phyloP scores from a whole-genome alignment of 495 filamentous ascomycete genomes.

The Parmelia sp. region DNA sequence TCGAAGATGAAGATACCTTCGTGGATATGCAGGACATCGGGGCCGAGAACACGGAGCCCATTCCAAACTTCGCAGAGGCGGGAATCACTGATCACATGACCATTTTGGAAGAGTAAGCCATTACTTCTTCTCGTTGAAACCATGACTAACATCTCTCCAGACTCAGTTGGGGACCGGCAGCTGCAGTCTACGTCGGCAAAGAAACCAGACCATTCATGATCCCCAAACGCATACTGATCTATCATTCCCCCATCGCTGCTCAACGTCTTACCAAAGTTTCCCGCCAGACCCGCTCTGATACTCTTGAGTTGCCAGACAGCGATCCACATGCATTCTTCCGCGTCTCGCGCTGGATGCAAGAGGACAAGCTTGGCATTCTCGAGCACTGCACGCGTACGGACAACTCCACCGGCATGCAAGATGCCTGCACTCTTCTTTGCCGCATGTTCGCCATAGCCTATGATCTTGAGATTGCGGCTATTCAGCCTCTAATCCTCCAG shows the following conservation, averaged over 20 bases:
- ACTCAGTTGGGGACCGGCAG: not conserved
- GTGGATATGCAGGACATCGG: not conserved
- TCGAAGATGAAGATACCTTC: not conserved
- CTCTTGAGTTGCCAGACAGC: not conserved
- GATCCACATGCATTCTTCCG: not conserved
- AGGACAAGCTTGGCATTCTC: not conserved
- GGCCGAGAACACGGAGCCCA: not conserved
- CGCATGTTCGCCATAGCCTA: not conserved
- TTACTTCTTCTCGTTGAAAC: not conserved
- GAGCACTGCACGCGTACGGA: not conserved
- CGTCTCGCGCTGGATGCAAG: not conserved
- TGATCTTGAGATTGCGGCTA: not conserved
- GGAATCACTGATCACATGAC: not conserved
- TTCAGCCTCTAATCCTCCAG: not conserved
- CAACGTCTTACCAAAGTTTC: not conserved
- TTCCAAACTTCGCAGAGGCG: not conserved
- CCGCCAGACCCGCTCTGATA: not conserved
- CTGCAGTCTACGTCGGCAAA: not conserved
- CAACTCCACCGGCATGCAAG: not conserved
- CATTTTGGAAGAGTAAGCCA: not conserved
- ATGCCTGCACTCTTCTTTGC: not conserved
- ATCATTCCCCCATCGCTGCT: not conserved
- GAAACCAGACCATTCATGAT: not conserved
- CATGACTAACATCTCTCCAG: not conserved
- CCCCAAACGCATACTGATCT: not conserved